Base-by-base conservation (phyloP, 805 yeast species). In the Kazachstania africana region DNA sequence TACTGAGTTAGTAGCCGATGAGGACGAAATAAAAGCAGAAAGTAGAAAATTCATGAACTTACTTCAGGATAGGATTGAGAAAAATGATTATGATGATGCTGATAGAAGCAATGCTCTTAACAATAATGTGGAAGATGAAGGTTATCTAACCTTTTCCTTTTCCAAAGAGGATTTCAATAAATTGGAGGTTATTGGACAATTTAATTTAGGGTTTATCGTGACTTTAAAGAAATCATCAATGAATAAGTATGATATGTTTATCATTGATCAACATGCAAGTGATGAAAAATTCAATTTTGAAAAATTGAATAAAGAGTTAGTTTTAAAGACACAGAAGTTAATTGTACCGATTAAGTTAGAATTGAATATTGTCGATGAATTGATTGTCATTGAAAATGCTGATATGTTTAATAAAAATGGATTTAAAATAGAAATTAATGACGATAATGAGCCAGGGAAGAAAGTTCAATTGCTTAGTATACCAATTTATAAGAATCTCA, bases 231-330 rank as follows among this genome's bases (percentile, higher is more conserved):
- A 55, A n/a, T 23, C 14, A 8, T 18, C 17, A 3, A 44, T 39
- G n/a, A 50, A 50, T 3, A 53, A 57, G 16, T 55, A 53, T 28
- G 84, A 84, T 47, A 45, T 88, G 20, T 87, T 91, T 45, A 87
- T 91, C 21, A 68, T 91, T 29, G 99, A 91, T 53, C 99, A 91
- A 55, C 99, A 91, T 60, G 98, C 98, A 1, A 81, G 94, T 42
- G 98, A 91, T 59, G 99, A 91, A 48, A 91, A 87, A 44, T 84
- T 48, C 60, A 91, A 91, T 53, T 91, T 83, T 60, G 98, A 91
- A 53, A 63, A 61, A 29, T 56, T 80, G 12, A 75, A 72, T 42
- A 53, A 60, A 12, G 75, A 71, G 42, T 53, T 59, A 12, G 57
- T 61, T 0, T 73, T 87, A 39, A 68, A 72, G 27, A 65, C 68